A percentile compares a stretch with the other conserved stretches of the same genome.
Conservation (phyloP, 176 grass and related monocot genomes). For the Oryza coarctata region DNA sequence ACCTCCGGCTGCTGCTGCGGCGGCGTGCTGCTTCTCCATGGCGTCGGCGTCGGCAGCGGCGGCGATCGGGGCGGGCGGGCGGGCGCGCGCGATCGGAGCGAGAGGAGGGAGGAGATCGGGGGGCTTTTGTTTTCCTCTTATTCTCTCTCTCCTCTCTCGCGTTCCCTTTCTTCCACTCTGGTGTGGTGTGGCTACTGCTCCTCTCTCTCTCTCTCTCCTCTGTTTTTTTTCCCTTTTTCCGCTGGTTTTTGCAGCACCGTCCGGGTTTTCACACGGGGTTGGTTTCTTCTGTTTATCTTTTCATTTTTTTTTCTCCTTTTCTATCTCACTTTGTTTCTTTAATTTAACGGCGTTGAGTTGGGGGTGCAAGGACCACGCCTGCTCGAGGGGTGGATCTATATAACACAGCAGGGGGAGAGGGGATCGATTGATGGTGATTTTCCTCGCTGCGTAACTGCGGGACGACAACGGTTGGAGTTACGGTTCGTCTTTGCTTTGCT, state of each 20-base stretch:
- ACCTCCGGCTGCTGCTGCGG: not conserved
- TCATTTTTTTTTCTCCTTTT: not conserved
- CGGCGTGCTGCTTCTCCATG: conserved; percentile 50
- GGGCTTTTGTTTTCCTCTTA: conserved; percentile 1
- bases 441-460: conserved; percentile 8
- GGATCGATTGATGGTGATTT: conserved; percentile 19
- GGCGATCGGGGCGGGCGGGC: conserved; percentile 4
- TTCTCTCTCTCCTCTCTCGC: conserved; percentile 21
- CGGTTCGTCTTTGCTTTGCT: not conserved
- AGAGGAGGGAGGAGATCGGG: conserved; percentile 47
- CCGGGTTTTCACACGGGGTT: conserved; percentile 28
- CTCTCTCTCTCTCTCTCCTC: not conserved
- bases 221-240: conserved; percentile 1
- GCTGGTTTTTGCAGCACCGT: conserved; percentile 36
- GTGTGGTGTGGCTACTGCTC: conserved; percentile 37
- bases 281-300: not conserved
- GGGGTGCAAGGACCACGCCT: no score
- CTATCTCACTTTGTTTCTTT: not conserved
- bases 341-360: not conserved
- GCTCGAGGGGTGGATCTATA: no score
- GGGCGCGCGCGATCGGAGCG: conserved; percentile 35
- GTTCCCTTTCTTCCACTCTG: conserved; percentile 44
- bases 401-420: not conserved
- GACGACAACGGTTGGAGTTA: conserved; percentile 32
- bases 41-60: conserved; percentile 17